phyloP scores from a whole-genome alignment of 2,329 filamentous ascomycete genomes.

The Apiospora malaysiana region DNA sequence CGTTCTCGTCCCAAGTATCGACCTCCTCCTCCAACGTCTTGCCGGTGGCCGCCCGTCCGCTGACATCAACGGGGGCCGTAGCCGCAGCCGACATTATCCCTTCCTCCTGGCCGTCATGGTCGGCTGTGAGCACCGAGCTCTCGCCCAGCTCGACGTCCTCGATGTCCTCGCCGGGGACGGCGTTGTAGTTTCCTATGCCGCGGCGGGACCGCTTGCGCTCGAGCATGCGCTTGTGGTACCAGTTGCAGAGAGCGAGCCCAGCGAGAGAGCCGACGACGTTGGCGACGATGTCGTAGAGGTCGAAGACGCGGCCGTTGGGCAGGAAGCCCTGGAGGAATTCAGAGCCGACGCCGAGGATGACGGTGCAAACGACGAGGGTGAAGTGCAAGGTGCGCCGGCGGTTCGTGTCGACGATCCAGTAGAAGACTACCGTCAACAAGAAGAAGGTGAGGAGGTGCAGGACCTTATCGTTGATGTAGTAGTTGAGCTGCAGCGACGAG shows the following conservation, averaged over 20 bases:
- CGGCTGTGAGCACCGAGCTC: constrained; percentile 38
- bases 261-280: constrained; percentile 81
- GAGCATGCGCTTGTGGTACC: constrained; percentile 96
- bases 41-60: constrained; percentile 29
- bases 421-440: constrained; percentile 84
- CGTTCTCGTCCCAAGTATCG: constrained; percentile 94
- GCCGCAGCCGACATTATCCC: constrained; percentile 56
- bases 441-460: constrained; percentile 91
- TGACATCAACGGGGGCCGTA: constrained; percentile 21
- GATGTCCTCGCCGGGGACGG: constrained; percentile 68
- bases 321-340: constrained; percentile 79
- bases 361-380: constrained; percentile 80
- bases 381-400: constrained; percentile 85
- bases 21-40: constrained; percentile 77
- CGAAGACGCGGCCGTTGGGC: constrained; percentile 73
- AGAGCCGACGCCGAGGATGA: constrained; percentile 72
- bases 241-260: constrained; percentile 76
- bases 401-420: constrained; percentile 94
- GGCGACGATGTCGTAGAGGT: constrained; percentile 84
- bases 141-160: constrained; percentile 80
- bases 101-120: constrained; percentile 60
- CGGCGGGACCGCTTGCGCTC: constrained; percentile 80
- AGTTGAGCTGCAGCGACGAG: constrained; percentile 62
- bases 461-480: constrained; percentile 83
- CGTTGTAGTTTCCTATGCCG: constrained; percentile 61